Conservation (phyloP, 139 green algal species). For the Chlamydomonas schloesseri region DNA sequence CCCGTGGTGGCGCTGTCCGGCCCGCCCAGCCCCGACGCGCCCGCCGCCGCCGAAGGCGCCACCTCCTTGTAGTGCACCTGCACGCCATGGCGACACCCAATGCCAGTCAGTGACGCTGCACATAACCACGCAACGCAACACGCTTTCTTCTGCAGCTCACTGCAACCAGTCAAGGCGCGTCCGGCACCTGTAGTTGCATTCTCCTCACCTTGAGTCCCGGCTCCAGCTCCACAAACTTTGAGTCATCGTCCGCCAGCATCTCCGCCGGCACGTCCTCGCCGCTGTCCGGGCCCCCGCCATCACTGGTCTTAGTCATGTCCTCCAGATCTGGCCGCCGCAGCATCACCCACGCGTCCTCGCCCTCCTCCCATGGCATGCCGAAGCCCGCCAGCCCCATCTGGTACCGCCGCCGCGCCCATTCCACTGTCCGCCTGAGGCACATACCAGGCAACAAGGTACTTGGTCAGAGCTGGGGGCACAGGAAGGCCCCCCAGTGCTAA, state of each 20-base stretch:
- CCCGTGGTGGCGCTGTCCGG: background rate
- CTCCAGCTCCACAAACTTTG: constrained; percentile 63
- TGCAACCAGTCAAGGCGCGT: too few relatives aligned
- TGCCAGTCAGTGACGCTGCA: too few relatives aligned
- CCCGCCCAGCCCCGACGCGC: background rate
- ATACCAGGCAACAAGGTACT: background rate
- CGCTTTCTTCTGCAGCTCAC: too few relatives aligned
- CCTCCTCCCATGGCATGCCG: constrained; percentile 72
- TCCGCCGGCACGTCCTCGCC: constrained; percentile 61
- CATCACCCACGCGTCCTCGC: constrained; percentile 48
- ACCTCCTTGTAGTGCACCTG: constrained; percentile 60
- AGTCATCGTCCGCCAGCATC: constrained; percentile 67
- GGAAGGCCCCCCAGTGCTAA: too few relatives aligned
- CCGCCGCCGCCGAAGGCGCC: background rate
- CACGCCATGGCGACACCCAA: too few relatives aligned
- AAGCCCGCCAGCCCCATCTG: constrained; percentile 75
- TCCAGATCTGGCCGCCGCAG: constrained; percentile 56
- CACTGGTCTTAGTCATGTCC: constrained; percentile 43
- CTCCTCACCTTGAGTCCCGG: constrained; percentile 48
- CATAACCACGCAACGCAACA: too few relatives aligned
- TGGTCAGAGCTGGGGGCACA: background rate
- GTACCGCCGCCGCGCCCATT: constrained; percentile 68
- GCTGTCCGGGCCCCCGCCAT: constrained; percentile 20
- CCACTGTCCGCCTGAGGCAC: constrained; percentile 54
- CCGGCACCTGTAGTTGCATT: too few relatives aligned